These are phyloP conservation scores for Ichthyophthirius multifiliis DNA, from an alignment of 169 alveolate genomes.

Conservation along the genomic window DNA sequence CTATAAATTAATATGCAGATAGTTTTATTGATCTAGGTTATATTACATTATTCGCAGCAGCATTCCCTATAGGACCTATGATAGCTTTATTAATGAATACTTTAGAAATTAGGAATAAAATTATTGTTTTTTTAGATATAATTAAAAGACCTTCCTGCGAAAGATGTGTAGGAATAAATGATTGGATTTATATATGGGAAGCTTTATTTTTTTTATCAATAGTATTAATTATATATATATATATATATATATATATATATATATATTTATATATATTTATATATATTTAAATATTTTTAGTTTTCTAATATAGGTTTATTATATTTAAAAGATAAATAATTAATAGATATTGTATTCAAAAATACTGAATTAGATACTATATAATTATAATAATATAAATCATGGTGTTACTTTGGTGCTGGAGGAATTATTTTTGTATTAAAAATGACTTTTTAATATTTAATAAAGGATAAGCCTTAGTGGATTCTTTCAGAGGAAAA, in stretches of 20 bases:
- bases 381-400: background rate
- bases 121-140: constrained; percentile 22
- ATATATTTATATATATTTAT: background rate
- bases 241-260: too few relatives aligned
- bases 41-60: constrained; percentile 37
- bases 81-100: constrained; percentile 22
- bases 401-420: constrained; percentile 10
- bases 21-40: constrained; percentile 35
- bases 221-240: constrained; percentile 2
- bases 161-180: constrained; percentile 32
- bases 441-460: background rate
- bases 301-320: constrained; percentile 23
- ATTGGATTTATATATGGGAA: constrained; percentile 43
- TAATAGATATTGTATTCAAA: background rate
- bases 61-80: constrained; percentile 35
- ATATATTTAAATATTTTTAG: background rate
- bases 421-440: background rate
- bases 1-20: constrained; percentile 26
- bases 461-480: constrained; percentile 37
- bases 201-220: constrained; percentile 14
- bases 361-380: background rate
- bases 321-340: constrained; percentile 10
- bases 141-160: constrained; percentile 15
- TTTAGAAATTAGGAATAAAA: constrained; percentile 34
- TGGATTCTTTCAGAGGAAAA: constrained; percentile 38